phyloP scores from a whole-genome alignment of 2,329 filamentous ascomycete genomes.

The Fusarium sp. region DNA sequence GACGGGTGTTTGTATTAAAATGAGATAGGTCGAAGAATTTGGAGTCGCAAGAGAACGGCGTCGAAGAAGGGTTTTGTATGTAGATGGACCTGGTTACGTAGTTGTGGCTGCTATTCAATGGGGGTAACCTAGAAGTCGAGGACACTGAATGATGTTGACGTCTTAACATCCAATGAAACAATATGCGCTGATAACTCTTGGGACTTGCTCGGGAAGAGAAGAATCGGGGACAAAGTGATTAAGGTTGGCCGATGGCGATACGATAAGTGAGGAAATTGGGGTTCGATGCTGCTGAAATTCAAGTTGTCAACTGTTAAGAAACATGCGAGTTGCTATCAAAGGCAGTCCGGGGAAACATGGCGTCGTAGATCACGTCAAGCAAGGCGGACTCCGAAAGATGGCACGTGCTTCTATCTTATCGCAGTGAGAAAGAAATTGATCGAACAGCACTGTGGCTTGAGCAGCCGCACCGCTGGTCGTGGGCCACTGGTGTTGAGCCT shows the following conservation, averaged over 20 bases:
- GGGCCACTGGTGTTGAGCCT: not conserved
- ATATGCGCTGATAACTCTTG: slow-evolving; percentile 8
- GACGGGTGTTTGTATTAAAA: slow-evolving; percentile 13
- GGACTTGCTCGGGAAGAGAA: not conserved
- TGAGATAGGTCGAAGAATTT: not conserved
- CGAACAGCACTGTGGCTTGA: slow-evolving; percentile 4
- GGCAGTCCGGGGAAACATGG: slow-evolving; percentile 31
- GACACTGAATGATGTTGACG: slow-evolving; percentile 23
- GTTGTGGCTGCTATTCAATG: slow-evolving; percentile 15
- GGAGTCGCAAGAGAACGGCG: not conserved
- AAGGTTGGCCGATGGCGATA: not conserved
- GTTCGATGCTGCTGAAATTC: slow-evolving; percentile 14
- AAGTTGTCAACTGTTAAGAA: slow-evolving; percentile 21
- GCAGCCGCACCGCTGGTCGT: not conserved
- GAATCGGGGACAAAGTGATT: slow-evolving; percentile 3
- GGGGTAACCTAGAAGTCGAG: slow-evolving; percentile 10
- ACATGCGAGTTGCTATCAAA: slow-evolving; percentile 28
- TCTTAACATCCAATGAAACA: slow-evolving; percentile 26
- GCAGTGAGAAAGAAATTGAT: slow-evolving; percentile 25
- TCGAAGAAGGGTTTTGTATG: not conserved
- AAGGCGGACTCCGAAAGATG: slow-evolving; percentile 30
- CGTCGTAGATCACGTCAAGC: slow-evolving; percentile 40
- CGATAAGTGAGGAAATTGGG: not conserved
- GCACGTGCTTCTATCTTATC: slow-evolving; percentile 40
- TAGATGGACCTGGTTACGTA: slow-evolving; percentile 12